Evolutionary conservation across 257 asterid genomes (phyloP).

Genomic region (Solanum pimpinellifolium): DNA sequence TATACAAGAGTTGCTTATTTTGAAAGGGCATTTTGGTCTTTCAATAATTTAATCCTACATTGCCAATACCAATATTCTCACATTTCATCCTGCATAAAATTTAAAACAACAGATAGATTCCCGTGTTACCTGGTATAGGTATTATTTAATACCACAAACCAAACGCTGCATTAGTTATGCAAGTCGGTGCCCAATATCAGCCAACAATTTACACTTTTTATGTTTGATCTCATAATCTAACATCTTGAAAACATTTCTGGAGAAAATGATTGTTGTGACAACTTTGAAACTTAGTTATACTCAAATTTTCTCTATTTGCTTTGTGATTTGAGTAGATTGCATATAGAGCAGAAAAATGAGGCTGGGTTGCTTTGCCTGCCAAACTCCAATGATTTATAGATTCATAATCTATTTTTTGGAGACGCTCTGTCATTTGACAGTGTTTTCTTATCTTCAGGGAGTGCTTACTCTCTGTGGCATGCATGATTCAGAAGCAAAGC

Average conservation of each 20-base stretch:
- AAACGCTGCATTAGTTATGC: background rate
- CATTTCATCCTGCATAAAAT: background rate
- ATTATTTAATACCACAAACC: background rate
- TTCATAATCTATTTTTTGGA: background rate
- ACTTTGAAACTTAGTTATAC: background rate
- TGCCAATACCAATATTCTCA: background rate
- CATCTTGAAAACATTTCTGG: background rate
- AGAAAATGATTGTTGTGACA: background rate
- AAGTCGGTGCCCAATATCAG: background rate
- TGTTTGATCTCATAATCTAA: background rate
- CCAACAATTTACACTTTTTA: background rate
- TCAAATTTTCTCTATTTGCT: background rate
- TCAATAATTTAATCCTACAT: background rate
- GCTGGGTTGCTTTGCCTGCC: background rate
- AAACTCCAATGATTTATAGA: background rate
- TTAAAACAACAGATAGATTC: background rate
- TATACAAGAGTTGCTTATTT: background rate
- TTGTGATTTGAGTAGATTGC: background rate
- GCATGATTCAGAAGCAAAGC: conserved; percentile 92
- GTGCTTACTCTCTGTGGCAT: conserved; percentile 77
- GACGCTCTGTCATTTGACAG: background rate
- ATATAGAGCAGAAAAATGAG: background rate
- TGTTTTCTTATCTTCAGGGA: conserved; percentile 43
- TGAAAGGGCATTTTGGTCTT: background rate
- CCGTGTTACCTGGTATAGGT: background rate